Percentiles rank a stretch among this genome's conserved stretches.
These are phyloP conservation scores for Ulmus americana DNA, from an alignment of 331 rosid species.

Conservation along the genomic window DNA sequence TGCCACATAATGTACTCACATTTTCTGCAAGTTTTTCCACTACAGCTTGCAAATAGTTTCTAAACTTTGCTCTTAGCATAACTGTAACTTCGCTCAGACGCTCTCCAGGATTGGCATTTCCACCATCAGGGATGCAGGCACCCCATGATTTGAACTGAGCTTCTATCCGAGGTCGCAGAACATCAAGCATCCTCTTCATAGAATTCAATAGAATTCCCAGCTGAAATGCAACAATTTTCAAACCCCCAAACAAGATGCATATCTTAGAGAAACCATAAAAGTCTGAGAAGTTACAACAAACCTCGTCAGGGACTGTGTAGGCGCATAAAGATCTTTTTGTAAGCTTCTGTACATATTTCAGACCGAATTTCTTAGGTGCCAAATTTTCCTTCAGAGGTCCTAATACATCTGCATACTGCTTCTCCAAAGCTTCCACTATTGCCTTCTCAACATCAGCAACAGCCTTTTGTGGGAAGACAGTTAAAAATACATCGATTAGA, in stretches of 20 bases:
- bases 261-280: constrained; percentile 8
- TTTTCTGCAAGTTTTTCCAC: constrained; percentile 87
- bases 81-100: constrained; percentile 96
- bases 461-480: constrained; percentile 42
- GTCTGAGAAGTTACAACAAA: constrained; percentile 26
- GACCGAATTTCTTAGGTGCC: constrained; percentile 83
- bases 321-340: constrained; percentile 62
- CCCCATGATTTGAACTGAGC: constrained; percentile 89
- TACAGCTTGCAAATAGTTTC: constrained; percentile 81
- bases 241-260: constrained; percentile 3
- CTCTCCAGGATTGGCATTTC: constrained; percentile 81
- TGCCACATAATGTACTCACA: constrained; percentile 44
- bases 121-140: constrained; percentile 77
- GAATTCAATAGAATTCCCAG: constrained; percentile 82
- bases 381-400: constrained; percentile 81
- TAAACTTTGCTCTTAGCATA: constrained; percentile 90
- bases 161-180: constrained; percentile 77
- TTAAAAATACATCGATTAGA: constrained; percentile 5
- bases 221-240: constrained; percentile 44
- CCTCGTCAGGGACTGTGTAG: constrained; percentile 83
- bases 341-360: constrained; percentile 91
- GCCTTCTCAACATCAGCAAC: constrained; percentile 87
- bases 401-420: constrained; percentile 88
- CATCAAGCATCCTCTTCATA: constrained; percentile 84
- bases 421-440: constrained; percentile 80